Evolutionary conservation across 495 filamentous ascomycete species (phyloP), one percentile per base, ranked within the genome.

Genomic region (Sporormia fimetaria): DNA sequence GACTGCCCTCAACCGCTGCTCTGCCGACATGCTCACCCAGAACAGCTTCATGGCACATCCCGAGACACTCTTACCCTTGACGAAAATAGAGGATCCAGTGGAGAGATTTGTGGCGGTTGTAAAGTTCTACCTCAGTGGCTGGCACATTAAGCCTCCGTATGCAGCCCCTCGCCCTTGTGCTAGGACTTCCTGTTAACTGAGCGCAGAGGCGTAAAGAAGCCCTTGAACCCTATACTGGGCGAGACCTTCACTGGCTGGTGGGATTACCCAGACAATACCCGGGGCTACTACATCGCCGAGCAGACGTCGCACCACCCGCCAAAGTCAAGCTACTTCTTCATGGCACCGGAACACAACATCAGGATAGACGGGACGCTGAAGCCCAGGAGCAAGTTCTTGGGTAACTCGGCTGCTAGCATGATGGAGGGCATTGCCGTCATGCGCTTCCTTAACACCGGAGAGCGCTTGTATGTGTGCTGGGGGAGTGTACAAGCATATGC

Each of bases 251-350:
- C 86, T 46, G 85, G 88, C 60, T 92, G 85, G 58, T 98, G 90
- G 90, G 85, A 94, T 37, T 87, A 94, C 52, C 73, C 78, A 4
- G 83, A 93, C 61, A 69, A 77, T 4, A 90, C 83, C 6, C 76
- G 76, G 52, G 90, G 80, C 47, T 95, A 93, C 63, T 99, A 96
- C 63, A 83, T 99, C 44, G 75, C 90, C 31, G 90, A 99, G 65
- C 90, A 99, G 62, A 93, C 85, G 3, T 99, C 87, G 12, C 90
- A 99, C 60, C 90, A 99, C 56, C 90, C 90, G 15, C 90, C 90
- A 2, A 99, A 99, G 59, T 95, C 87, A 44, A 92, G 84, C 62
- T 99, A 99, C 62, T 99, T 96, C 60, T 99, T 90, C 65, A 94
- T 95, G 81, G 87, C 85, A 2, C 90, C 90, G 3, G 83, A 87